A percentile compares a stretch with the other conserved stretches of the same genome.
These are phyloP conservation scores for Hypoxylon sp. DNA, from an alignment of 2,329 filamentous ascomycete genomes.

Conservation along the genomic window DNA sequence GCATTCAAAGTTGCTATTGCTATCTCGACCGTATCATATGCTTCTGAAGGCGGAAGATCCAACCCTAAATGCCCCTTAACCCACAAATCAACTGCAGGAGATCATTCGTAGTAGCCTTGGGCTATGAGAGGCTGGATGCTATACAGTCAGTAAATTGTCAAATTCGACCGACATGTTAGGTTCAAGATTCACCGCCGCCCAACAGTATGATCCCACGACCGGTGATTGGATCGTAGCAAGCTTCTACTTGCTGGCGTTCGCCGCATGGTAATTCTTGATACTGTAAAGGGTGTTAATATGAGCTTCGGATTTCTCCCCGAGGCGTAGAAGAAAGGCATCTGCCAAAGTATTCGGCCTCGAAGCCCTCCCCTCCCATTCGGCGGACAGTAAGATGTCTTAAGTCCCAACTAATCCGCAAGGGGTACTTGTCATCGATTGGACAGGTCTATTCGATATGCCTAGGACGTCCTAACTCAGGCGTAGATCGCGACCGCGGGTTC, in stretches of 20 bases:
- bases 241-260: not conserved
- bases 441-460: not conserved
- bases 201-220: no score
- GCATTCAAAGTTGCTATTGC: not conserved
- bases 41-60: not conserved
- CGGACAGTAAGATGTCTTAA: not conserved
- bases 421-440: not conserved
- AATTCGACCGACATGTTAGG: not conserved
- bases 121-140: not conserved
- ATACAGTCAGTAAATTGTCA: no score
- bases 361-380: no score
- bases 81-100: not conserved
- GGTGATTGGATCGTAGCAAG: not conserved
- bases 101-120: not conserved
- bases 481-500: constrained; percentile 10
- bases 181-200: not conserved
- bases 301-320: no score
- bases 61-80: not conserved
- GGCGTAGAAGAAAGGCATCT: no score
- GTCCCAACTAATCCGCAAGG: not conserved
- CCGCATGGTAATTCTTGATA: not conserved
- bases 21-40: not conserved
- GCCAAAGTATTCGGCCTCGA: not conserved
- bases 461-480: not conserved
- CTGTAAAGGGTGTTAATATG: not conserved